Evolutionary conservation across 177 flowering plant genomes (phyloP).

Genomic region (Vitis hybrid): DNA sequence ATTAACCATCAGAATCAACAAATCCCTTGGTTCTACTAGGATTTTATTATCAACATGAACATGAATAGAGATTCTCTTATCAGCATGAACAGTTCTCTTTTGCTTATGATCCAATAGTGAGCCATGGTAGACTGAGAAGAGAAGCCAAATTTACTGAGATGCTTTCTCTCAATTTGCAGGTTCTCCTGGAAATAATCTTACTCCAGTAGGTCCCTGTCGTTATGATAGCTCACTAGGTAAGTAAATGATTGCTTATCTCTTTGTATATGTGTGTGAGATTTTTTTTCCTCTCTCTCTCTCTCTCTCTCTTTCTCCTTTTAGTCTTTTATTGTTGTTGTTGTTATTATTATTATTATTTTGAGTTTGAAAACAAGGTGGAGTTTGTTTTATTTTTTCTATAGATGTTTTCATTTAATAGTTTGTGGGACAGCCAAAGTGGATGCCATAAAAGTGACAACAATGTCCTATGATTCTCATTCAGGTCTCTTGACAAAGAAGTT

Average conservation of each 20-base stretch:
- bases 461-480: slow-evolving; percentile 20
- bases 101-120: background rate
- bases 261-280: background rate
- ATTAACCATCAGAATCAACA: background rate
- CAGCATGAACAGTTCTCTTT: background rate
- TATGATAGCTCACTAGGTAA: slow-evolving; percentile 97
- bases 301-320: too few relatives aligned
- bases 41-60: background rate
- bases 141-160: slow-evolving; percentile 1
- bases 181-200: slow-evolving; percentile 72
- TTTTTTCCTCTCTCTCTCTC: too few relatives aligned
- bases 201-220: slow-evolving; percentile 91
- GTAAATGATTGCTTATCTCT: background rate
- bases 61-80: too few relatives aligned
- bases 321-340: background rate
- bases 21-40: background rate
- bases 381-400: background rate
- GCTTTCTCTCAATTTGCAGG: slow-evolving; percentile 42
- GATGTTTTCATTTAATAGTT: background rate
- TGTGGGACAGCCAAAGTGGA: background rate
- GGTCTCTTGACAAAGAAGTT: slow-evolving; percentile 95
- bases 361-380: background rate
- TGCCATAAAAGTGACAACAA: slow-evolving; percentile 6
- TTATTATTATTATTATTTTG: background rate
- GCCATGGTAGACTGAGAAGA: background rate